Percentiles rank a stretch among this genome's conserved stretches.
These are phyloP conservation scores for Dactylonectria macrodidyma DNA, from an alignment of 2,329 filamentous ascomycete species.

Conservation along the genomic window DNA sequence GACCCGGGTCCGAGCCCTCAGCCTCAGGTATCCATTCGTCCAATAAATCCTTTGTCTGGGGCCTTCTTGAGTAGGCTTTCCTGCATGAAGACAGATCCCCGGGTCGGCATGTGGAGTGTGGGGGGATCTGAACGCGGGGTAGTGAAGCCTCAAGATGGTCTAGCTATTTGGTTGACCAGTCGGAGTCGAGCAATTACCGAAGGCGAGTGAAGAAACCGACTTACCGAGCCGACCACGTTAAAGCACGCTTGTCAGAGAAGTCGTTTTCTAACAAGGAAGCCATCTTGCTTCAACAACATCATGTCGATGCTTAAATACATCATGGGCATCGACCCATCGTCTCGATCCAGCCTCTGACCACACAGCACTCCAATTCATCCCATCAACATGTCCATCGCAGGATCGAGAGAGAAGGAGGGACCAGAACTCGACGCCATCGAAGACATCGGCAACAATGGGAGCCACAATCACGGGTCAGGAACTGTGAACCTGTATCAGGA, in stretches of 20 bases:
- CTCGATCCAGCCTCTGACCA: background rate
- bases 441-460: background rate
- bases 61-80: background rate
- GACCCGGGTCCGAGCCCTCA: background rate
- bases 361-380: too few species aligned
- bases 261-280: background rate
- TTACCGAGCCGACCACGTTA: background rate
- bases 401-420: background rate
- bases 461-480: background rate
- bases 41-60: background rate
- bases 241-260: background rate
- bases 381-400: background rate
- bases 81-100: background rate
- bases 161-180: background rate
- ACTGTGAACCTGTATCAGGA: slow-evolving; percentile 20
- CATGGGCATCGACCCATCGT: background rate
- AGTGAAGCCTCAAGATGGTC: background rate
- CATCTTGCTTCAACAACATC: background rate
- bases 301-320: background rate
- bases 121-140: background rate
- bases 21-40: background rate
- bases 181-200: background rate
- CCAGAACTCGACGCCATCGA: background rate
- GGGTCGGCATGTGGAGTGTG: background rate
- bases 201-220: background rate